These are phyloP conservation scores for Wickerhamiella infanticola DNA, from an alignment of 1,139 yeast genomes.

Conservation along the genomic window DNA sequence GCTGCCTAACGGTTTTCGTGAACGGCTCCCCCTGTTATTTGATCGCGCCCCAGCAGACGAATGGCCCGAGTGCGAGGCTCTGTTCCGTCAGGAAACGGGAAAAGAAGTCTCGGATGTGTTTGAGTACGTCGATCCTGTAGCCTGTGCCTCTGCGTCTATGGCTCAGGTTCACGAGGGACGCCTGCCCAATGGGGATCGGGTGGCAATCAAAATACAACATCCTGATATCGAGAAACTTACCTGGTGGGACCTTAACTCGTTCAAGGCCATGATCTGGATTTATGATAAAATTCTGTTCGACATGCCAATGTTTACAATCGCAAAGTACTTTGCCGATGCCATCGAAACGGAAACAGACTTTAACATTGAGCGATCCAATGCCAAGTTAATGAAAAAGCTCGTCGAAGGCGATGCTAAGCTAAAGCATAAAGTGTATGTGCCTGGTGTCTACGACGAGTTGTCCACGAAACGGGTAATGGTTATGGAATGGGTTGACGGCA, in stretches of 20 bases:
- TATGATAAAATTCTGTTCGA: slow-evolving; percentile 43
- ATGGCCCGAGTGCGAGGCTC: slow-evolving; percentile 38
- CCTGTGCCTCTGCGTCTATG: slow-evolving; percentile 57
- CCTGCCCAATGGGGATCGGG: slow-evolving; percentile 37
- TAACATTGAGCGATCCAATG: slow-evolving; percentile 38
- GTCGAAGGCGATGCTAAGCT: slow-evolving; percentile 27
- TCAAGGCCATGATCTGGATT: slow-evolving; percentile 35
- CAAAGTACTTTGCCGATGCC: slow-evolving; percentile 43
- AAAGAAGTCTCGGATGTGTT: slow-evolving; percentile 34
- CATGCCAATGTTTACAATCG: slow-evolving; percentile 44
- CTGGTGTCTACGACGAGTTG: slow-evolving; percentile 33
- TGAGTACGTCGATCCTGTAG: slow-evolving; percentile 33
- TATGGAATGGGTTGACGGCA: slow-evolving; percentile 69
- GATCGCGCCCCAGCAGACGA: slow-evolving; percentile 58
- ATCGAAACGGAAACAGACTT: slow-evolving; percentile 49
- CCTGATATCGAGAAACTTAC: slow-evolving; percentile 43
- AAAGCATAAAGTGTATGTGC: slow-evolving; percentile 34
- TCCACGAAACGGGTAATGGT: slow-evolving; percentile 40
- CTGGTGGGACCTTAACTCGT: slow-evolving; percentile 43
- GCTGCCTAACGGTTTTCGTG: slow-evolving; percentile 49
- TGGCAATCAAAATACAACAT: slow-evolving; percentile 60
- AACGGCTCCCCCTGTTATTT: slow-evolving; percentile 39
- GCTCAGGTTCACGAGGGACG: slow-evolving; percentile 56
- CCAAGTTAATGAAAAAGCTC: slow-evolving; percentile 23
- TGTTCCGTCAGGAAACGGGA: slow-evolving; percentile 35